Percentiles rank a stretch among this genome's conserved stretches.
phyloP scores from a whole-genome alignment of 805 yeast genomes.

The Yamadazyma endophytica region DNA sequence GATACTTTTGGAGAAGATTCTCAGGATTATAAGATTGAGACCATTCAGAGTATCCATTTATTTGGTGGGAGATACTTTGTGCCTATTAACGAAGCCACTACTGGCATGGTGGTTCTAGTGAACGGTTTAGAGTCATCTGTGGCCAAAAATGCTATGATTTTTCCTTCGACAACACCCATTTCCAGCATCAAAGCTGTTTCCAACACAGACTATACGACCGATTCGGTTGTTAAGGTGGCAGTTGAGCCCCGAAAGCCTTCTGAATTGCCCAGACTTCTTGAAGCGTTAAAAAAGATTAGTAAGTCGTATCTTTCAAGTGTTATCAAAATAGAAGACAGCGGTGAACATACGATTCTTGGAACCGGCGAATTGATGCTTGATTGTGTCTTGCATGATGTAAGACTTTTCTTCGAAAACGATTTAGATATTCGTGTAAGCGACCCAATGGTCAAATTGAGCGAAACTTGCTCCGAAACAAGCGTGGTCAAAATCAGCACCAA shows the following conservation, averaged over 20 bases:
- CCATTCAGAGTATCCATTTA: constrained; percentile 42
- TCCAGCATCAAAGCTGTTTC: not conserved
- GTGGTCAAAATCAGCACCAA: constrained; percentile 61
- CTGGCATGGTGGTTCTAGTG: constrained; percentile 68
- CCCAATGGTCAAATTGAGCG: constrained; percentile 77
- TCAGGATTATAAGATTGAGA: constrained; percentile 48
- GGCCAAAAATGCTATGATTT: constrained; percentile 59
- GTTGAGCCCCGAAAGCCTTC: constrained; percentile 78
- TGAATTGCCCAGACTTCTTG: constrained; percentile 68
- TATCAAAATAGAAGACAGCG: constrained; percentile 80
- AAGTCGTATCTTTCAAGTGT: constrained; percentile 63
- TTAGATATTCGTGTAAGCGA: constrained; percentile 79
- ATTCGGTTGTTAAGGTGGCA: constrained; percentile 73
- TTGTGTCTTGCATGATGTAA: constrained; percentile 71
- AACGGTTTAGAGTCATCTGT: constrained; percentile 58
- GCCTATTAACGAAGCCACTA: constrained; percentile 47
- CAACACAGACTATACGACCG: constrained; percentile 11
- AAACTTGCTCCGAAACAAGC: constrained; percentile 65
- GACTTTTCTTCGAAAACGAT: constrained; percentile 53
- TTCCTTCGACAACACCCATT: constrained; percentile 9
- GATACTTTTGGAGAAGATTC: constrained; percentile 46
- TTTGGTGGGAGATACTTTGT: constrained; percentile 70
- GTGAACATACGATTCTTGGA: constrained; percentile 77
- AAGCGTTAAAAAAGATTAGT: constrained; percentile 61
- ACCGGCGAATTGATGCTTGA: constrained; percentile 89